Evolutionary conservation across 345 rosid species (phyloP).

Genomic region (Lepidium aucheri): DNA sequence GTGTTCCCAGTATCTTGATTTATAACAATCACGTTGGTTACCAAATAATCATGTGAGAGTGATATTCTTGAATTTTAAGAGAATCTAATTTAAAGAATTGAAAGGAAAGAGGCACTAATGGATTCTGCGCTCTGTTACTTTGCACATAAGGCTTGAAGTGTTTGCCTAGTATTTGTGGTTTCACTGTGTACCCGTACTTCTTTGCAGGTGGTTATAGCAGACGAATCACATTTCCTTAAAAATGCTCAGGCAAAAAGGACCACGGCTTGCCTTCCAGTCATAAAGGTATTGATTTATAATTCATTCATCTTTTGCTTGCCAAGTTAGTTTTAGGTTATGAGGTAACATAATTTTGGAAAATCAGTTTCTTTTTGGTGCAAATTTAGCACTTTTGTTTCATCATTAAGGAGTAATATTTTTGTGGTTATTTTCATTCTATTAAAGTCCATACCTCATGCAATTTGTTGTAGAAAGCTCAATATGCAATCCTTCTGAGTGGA

Average conservation of each 20-base stretch:
- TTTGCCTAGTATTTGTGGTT: not conserved
- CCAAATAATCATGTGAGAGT: not conserved
- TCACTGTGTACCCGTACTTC: constrained; percentile 3
- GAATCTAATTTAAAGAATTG: not conserved
- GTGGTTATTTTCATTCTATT: not conserved
- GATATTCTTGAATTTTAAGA: not conserved
- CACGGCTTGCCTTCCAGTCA: constrained; percentile 65
- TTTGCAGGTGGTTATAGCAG: constrained; percentile 90
- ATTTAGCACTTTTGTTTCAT: not conserved
- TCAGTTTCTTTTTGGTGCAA: not conserved
- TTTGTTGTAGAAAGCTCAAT: constrained; percentile 74
- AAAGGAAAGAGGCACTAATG: not conserved
- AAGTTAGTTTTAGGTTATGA: not conserved
- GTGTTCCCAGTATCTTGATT: not conserved
- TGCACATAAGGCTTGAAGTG: constrained; percentile 4
- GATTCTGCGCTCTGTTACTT: not conserved
- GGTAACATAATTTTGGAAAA: not conserved
- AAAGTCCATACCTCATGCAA: not conserved
- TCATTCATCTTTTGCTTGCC: not conserved
- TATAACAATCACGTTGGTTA: not conserved
- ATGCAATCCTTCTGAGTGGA: constrained; percentile 82
- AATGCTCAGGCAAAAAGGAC: constrained; percentile 98
- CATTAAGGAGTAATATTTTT: not conserved
- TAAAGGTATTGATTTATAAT: constrained; percentile 49
- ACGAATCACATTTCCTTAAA: constrained; percentile 91